A percentile compares a stretch with the other conserved stretches of the same genome.
Conservation (phyloP, 2,329 filamentous ascomycete genomes). For the Aspergillus sp. region DNA sequence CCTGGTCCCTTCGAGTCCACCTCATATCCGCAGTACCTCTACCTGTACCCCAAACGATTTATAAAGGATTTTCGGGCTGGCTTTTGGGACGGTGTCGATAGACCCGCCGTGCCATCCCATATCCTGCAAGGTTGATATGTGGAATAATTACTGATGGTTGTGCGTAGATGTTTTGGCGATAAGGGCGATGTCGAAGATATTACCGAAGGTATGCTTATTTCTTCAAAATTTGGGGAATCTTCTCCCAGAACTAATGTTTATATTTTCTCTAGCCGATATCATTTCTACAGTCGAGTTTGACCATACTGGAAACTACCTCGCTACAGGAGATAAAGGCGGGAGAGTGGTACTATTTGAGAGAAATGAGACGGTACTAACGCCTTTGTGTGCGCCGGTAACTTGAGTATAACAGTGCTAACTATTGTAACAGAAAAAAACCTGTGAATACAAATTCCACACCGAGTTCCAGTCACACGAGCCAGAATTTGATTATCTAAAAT, state of each 20-base stretch:
- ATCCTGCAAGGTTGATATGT: neutral
- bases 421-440: constrained; percentile 85
- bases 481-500: constrained; percentile 99
- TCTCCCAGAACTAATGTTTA: neutral
- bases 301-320: constrained; percentile 53
- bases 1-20: neutral
- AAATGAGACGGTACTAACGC: constrained; percentile 77
- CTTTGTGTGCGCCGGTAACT: constrained; percentile 6
- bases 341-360: constrained; percentile 59
- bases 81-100: neutral
- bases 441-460: constrained; percentile 99
- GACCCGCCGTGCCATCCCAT: neutral
- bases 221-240: neutral
- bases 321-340: constrained; percentile 54
- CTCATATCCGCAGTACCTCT: neutral
- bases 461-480: constrained; percentile 99
- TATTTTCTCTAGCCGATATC: constrained; percentile 44
- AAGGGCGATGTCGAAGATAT: constrained; percentile 99
- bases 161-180: constrained; percentile 92
- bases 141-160: constrained; percentile 4
- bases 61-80: neutral
- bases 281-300: constrained; percentile 55
- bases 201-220: constrained; percentile 71
- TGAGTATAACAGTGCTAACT: constrained; percentile 32
- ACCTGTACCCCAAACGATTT: neutral